A percentile compares a stretch with the other conserved stretches of the same genome.
Evolutionary conservation across 352 stramenopile genomes (phyloP).

Genomic region (Phytophthora pluvialis): DNA sequence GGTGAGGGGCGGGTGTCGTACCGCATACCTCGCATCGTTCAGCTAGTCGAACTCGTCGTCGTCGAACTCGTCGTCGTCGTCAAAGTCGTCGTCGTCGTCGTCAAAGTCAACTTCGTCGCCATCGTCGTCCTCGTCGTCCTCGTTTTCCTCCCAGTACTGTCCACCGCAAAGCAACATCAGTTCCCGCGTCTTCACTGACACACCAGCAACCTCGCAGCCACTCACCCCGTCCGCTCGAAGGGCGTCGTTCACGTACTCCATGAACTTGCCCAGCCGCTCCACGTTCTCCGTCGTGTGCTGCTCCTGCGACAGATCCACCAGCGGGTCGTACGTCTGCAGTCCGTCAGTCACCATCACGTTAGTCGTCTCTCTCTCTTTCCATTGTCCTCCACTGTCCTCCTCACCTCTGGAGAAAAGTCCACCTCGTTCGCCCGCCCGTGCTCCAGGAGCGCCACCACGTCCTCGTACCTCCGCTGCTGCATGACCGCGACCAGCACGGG

Average conservation of each 20-base stretch:
- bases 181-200: not conserved
- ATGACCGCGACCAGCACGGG: slow-evolving; percentile 59
- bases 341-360: slow-evolving; percentile 7
- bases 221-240: slow-evolving; percentile 58
- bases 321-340: slow-evolving; percentile 63
- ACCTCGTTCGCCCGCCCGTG: slow-evolving; percentile 55
- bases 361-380: not conserved
- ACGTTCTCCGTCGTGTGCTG: slow-evolving; percentile 46
- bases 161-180: slow-evolving; percentile 1
- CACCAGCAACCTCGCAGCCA: not conserved
- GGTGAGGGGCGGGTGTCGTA: not conserved
- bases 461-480: slow-evolving; percentile 50
- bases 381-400: not conserved
- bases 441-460: slow-evolving; percentile 58
- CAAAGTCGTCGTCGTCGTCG: slow-evolving; percentile 32
- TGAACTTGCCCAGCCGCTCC: slow-evolving; percentile 58
- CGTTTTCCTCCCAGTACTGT: slow-evolving; percentile 43
- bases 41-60: slow-evolving; percentile 28
- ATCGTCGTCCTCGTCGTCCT: slow-evolving; percentile 37
- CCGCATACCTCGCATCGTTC: slow-evolving; percentile 6
- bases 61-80: slow-evolving; percentile 40
- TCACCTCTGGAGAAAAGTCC: slow-evolving; percentile 60
- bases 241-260: slow-evolving; percentile 64
- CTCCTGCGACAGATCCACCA: slow-evolving; percentile 61
- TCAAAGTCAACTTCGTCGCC: slow-evolving; percentile 45